Percentiles rank a stretch among this genome's conserved stretches.
These are phyloP conservation scores for Ustilago trichophora DNA, from an alignment of 1,284 basidiomycete genomes.

Conservation along the genomic window DNA sequence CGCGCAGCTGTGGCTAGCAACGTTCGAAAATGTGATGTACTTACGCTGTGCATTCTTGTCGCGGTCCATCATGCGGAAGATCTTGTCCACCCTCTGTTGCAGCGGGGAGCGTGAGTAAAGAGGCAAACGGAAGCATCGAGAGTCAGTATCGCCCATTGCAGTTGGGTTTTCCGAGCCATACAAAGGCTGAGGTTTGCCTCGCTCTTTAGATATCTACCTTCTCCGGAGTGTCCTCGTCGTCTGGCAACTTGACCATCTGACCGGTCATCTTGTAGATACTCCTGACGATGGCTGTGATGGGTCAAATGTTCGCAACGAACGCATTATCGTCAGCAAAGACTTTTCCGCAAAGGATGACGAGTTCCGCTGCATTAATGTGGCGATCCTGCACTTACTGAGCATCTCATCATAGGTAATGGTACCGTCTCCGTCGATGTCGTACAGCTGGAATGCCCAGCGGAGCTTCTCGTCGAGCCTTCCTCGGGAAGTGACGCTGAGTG, in stretches of 20 bases:
- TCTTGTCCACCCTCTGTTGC: slow-evolving; percentile 63
- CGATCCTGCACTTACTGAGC: slow-evolving; percentile 68
- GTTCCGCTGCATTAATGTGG: too few relatives aligned
- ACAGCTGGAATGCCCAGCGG: slow-evolving; percentile 99
- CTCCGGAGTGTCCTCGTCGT: slow-evolving; percentile 98
- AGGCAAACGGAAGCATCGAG: too few relatives aligned
- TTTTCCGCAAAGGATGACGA: too few relatives aligned
- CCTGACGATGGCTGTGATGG: slow-evolving; percentile 60
- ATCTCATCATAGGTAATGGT: slow-evolving; percentile 78
- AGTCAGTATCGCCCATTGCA: too few relatives aligned
- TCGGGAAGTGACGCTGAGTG: slow-evolving; percentile 90
- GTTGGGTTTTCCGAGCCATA: too few relatives aligned
- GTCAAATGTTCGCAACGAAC: too few relatives aligned
- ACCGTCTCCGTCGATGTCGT: slow-evolving; percentile 85
- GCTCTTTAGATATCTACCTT: too few relatives aligned
- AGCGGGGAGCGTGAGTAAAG: too few relatives aligned
- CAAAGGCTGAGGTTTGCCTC: too few relatives aligned
- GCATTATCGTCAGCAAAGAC: too few relatives aligned
- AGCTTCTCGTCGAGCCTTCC: slow-evolving; percentile 97
- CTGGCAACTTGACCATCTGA: slow-evolving; percentile 96
- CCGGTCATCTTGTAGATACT: slow-evolving; percentile 71
- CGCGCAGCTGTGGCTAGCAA: too few relatives aligned
- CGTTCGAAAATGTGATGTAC: slow-evolving; percentile 10
- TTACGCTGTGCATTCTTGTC: slow-evolving; percentile 65
- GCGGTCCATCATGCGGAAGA: slow-evolving; percentile 65